Evolutionary conservation across 192 early-diverging fungal genomes (phyloP), one percentile per base, ranked within the genome.

Genomic region (Rhizophlyctis rosea): DNA sequence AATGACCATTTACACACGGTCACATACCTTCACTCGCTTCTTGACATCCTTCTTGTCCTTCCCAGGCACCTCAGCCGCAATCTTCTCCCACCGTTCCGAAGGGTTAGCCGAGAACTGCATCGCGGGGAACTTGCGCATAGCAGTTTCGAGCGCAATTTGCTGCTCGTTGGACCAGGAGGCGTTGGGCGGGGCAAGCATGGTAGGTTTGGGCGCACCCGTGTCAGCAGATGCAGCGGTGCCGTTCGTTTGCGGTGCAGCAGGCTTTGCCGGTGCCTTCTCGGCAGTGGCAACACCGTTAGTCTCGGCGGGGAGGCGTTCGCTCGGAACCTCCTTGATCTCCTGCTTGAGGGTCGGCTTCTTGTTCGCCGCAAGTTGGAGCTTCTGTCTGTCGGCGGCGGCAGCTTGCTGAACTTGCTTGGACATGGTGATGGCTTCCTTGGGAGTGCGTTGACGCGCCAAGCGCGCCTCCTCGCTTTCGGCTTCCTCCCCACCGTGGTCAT

Each of bases 341-440:
- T 62, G 47, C 64, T 78, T 74, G 25, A 24, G 35, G 18, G 57
- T 53, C 11, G 65, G 61, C 35, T 68, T 68, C 25, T 67, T 62
- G 33, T 57, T 50, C 2, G 56, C 64, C 2, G 69, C 73, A 14
- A 35, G 5, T 57, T 79, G 77, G 27, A 79, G 31, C 7, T 55
- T 54, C 28, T 47, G 44, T 24, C 77, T 70, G 33, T 79, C 73
- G 31, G 73, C 47, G 25, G 71, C 64, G 52, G 52, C 63, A 27
- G 60, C 63, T 61, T 86, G 80, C 52, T 90, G 83, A 48, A 93
- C 69, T 4, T 84, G 81, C 49, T 82, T 88, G 13, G 81, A 82
- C 65, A 86, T 88, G 34, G 73, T 67, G 50, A 93, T 87, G 66
- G 89, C 77, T 50, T 93, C 91, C 14, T 91, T 86, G 23, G 81